Evolutionary conservation across 495 filamentous ascomycete genomes (phyloP), one percentile per base, ranked within the genome.

Genomic region (Penicillium parvum): DNA sequence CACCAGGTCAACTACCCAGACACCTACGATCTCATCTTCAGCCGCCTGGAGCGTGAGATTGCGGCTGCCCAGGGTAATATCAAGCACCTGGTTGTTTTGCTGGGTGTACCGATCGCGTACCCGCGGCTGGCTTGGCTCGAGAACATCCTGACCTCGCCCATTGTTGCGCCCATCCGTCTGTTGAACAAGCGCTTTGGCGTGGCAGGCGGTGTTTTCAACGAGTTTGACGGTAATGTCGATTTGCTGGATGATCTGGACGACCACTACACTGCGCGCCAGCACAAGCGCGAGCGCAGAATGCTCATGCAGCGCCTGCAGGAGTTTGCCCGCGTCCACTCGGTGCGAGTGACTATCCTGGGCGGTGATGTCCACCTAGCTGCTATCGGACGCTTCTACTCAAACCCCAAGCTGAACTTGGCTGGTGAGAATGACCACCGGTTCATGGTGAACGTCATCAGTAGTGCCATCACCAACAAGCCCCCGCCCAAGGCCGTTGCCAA

Each of bases 101-200:
- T 97, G 32, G 91, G 91, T 38, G 88, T 97, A 19, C 91, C 91
- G 2, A 95, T 97, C 49, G 90, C 90, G 5, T 97, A 96, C 58
- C 91, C 91, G 5, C 86, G 91, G 40, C 75, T 97, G 29, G 88
- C 87, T 8, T 96, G 91, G 91, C 76, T 96, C 5, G 88, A 92
- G 62, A 95, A 91, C 57, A 84, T 97, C 40, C 79, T 97, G 45
- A 75, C 72, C 22, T 90, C 84, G 34, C 91, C 91, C 1, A 37
- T 96, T 30, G 83, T 95, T 52, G 88, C 81, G 1, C 86, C 88
- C 1, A 81, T 97, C 50, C 86, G 88, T 29, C 83, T 97, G 50
- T 58, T 96, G 37, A 94, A 95, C 71, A 87, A 90, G 64, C 81
- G 90, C 36, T 90, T 97, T 53, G 91, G 91, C 36, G 61, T 94